Evolutionary conservation across 2,329 filamentous ascomycete genomes (phyloP), one percentile per base, ranked within the genome.

Genomic region (Elsinoe arachidis): DNA sequence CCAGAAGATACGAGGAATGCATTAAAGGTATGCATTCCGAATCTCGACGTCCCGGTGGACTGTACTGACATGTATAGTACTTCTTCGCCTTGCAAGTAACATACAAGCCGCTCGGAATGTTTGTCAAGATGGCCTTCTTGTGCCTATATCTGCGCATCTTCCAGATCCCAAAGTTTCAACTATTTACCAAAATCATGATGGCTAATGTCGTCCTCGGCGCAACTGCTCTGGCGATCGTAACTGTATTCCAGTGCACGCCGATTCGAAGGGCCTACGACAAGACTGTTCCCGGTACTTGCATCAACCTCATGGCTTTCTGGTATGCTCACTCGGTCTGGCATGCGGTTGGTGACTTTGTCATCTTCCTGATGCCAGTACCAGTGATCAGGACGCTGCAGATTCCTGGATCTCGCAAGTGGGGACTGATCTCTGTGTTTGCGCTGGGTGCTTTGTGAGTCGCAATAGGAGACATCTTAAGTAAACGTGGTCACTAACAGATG

Each of bases 381-480:
- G 44, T 55, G 14, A 43, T 62, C 19, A 55, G 51, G 12, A 44
- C 19, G 7, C 46, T 62, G 1, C 33, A 61, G 14, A 59, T 59
- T 21, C 58, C 44, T 38, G 38, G 38, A n/a, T 57, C 51, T 4
- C 47, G 60, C 34, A 59, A 60, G 30, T 9, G 58, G 7, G 56
- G 52, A 26, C 43, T 62, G 9, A 58, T 59, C 30, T 30, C 55
- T n/a, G 58, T 61, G 30, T 62, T 62, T 37, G 58, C 61, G 1
- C 56, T 62, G n/a, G 61, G 59, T 21, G 55, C 49, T 41, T 61
- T 61, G 61, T 63, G 53, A 59, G 61, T 58, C 14, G 21, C 2
- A n/a, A 5, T 12, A n/a, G 11, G 26, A 9, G 15, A 5, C 21
- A 11, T 3, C 3, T 10, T 3, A 7, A 5, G 9, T 2, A n/a